phyloP scores from a whole-genome alignment of 768 basidiomycete species.

The Pleurotus cornucopiae region DNA sequence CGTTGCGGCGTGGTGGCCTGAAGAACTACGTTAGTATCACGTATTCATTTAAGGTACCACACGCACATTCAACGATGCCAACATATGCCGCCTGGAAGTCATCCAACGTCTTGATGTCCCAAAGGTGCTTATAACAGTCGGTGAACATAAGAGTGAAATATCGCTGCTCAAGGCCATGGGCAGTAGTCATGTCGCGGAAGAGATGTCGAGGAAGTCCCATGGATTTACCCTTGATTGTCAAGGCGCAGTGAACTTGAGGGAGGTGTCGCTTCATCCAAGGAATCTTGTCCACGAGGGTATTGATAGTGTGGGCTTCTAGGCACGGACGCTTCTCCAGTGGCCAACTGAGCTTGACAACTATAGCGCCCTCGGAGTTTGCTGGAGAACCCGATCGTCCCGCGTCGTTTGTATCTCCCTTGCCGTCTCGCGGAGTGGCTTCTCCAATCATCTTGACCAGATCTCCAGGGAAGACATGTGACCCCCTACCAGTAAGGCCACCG shows the following conservation, averaged over 20 bases:
- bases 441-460: not conserved
- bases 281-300: constrained; percentile 5
- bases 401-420: too few relatives aligned
- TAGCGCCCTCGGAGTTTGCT: not conserved
- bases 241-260: constrained; percentile 7
- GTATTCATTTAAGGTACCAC: too few relatives aligned
- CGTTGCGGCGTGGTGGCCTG: constrained; percentile 22
- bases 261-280: constrained; percentile 13
- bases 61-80: constrained; percentile 27
- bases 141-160: constrained; percentile 15
- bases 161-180: constrained; percentile 9
- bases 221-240: constrained; percentile 1
- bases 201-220: constrained; percentile 10
- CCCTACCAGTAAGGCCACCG: constrained; percentile 14
- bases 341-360: constrained; percentile 16
- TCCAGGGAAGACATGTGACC: constrained; percentile 13
- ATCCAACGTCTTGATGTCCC: constrained; percentile 15
- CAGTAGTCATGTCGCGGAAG: not conserved
- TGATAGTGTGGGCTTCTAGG: constrained; percentile 10
- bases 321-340: constrained; percentile 2
- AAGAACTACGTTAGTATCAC: too few relatives aligned
- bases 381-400: too few relatives aligned
- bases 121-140: constrained; percentile 18
- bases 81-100: constrained; percentile 24
- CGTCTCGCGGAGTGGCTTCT: not conserved